phyloP scores from a whole-genome alignment of 2,329 filamentous ascomycete genomes.

The Lachnellula suecica region DNA sequence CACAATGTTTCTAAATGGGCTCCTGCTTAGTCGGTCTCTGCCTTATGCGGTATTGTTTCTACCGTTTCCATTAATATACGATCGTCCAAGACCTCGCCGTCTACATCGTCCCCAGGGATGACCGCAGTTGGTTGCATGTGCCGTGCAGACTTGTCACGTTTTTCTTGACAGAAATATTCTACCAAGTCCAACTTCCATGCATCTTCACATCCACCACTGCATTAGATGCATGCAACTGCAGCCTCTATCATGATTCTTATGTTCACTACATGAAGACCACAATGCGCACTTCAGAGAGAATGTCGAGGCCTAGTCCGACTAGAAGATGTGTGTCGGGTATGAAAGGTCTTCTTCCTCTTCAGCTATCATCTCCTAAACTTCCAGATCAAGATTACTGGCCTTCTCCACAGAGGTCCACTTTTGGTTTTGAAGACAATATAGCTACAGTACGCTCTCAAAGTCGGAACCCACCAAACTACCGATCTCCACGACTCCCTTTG shows the following conservation, averaged over 20 bases:
- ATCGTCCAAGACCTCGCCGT: too few relatives aligned
- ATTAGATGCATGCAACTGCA: neutral
- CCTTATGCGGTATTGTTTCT: too few relatives aligned
- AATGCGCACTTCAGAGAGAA: neutral
- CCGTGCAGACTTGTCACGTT: neutral
- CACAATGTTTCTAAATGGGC: too few relatives aligned
- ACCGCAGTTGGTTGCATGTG: neutral
- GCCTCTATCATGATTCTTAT: neutral
- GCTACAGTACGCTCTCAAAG: neutral
- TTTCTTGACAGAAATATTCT: too few relatives aligned
- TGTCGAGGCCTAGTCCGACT: neutral
- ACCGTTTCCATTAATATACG: too few relatives aligned
- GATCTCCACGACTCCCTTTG: neutral
- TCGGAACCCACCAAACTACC: constrained; percentile 2
- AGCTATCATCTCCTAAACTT: constrained; percentile 17
- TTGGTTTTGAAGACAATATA: constrained; percentile 5
- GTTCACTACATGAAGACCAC: neutral
- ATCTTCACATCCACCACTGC: neutral
- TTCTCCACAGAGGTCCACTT: constrained; percentile 8
- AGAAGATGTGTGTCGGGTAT: constrained; percentile 26
- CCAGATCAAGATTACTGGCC: constrained; percentile 11
- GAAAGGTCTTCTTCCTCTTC: constrained; percentile 26
- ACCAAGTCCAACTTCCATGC: neutral
- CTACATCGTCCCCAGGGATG: neutral
- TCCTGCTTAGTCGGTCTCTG: too few relatives aligned